phyloP scores from a whole-genome alignment of 192 early-diverging fungal species.

The Backusella parvicylindrica region DNA sequence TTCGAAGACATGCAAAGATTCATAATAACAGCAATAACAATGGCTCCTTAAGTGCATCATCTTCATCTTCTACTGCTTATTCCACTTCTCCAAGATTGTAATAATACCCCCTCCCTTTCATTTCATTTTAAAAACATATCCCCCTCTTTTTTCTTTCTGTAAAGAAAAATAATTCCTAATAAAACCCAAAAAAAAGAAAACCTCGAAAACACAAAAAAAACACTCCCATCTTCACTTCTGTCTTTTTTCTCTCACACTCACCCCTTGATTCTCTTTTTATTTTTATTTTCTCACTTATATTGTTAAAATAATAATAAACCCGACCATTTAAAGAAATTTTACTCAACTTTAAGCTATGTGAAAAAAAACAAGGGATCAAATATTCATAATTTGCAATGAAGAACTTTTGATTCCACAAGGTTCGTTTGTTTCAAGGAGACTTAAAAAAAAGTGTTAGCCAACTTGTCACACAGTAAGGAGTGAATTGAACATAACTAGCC shows the following conservation, averaged over 20 bases:
- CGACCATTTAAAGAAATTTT: not conserved
- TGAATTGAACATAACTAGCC: not conserved
- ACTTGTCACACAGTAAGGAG: not conserved
- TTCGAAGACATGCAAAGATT: conserved; percentile 16
- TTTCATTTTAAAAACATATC: not conserved
- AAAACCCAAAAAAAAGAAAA: not conserved
- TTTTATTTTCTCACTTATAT: not conserved
- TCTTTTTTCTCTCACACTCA: not conserved
- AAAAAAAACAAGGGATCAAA: not conserved
- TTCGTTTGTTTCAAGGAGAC: not conserved
- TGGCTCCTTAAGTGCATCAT: not conserved
- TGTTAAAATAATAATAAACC: not conserved
- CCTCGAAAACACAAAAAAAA: not conserved
- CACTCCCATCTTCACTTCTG: not conserved
- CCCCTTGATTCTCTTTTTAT: not conserved
- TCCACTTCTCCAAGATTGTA: not conserved
- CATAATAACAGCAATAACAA: not conserved
- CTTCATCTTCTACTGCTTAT: not conserved
- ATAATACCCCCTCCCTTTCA: not conserved
- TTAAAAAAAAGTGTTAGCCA: not conserved
- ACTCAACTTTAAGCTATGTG: not conserved
- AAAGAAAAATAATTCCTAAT: not conserved
- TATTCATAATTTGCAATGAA: not conserved
- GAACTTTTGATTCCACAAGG: not conserved
- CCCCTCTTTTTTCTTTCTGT: not conserved